Base-by-base conservation (phyloP, 2,329 filamentous ascomycete genomes). In the Calonectria multiphialidica region DNA sequence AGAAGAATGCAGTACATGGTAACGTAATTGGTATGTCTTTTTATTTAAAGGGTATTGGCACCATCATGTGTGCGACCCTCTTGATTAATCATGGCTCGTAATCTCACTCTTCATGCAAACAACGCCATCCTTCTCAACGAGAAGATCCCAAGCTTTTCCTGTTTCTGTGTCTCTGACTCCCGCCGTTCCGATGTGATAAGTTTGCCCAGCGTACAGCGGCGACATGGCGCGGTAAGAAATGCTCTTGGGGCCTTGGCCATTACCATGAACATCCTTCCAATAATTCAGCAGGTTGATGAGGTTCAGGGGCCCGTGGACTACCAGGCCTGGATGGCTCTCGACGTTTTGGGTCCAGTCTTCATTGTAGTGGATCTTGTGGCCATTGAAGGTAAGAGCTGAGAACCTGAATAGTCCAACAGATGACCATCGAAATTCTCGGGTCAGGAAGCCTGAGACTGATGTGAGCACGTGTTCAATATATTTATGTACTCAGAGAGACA, bases 321-420 rank as follows among this genome's bases (percentile, higher is more conserved):
- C 90, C 6, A 93, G 83, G 18, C 91, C 89, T 0, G 90, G 89
- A 78, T 97, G 94, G 0, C 92, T 91, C 81, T 97, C 93, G 9
- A 93, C 86, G 6, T 87, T 84, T 6, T 86, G 86, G 16, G 91
- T 90, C 86, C 94, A 96, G 15, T 86, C 80, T 28, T 89, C 88
- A 79, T 95, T 94, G 77, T 96, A 93, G 82, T 98, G 95, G 67
- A 98, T 97, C 75, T 91, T 92, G 82, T 98, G 95, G 0, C 91
- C 94, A 80, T 98, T 98, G 86, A 95, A 95, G 0, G 94, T 97
- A 47, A 98, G 85, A 0, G 94, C 94, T 0, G 93, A 95, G 86
- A 95, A 98, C 21, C 94, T 91, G 83, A 97, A 97, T 1, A 98
- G 88, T 2, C 84, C 86, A 0, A 85, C 84, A 0, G 86, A 82